Base-by-base conservation (phyloP, 1,284 basidiomycete species). In the Phylloboletellus chloephorus region DNA sequence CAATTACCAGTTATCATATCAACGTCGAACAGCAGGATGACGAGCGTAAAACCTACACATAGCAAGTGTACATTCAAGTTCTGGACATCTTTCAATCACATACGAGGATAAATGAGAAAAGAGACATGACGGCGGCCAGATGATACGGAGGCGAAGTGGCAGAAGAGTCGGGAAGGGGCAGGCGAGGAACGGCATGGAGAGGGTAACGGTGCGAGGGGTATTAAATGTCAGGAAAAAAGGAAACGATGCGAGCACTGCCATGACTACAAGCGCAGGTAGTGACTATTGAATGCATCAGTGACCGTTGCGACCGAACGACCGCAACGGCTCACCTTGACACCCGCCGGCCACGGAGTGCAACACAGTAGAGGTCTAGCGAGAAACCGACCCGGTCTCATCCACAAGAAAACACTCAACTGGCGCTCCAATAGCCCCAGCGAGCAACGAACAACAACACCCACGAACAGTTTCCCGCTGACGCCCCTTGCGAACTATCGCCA, bases 401-500 rank as follows among this genome's bases (percentile, higher is more conserved):
- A 38, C 24, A 28, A 41, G 24, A 41, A 34, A 30, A 39, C 8
- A 29, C 4, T 28, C 34, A 29, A 41, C 34, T 34, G 35, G 33
- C 10, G 22, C 44, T 30, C 17, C 23, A 38, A 25, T 12, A 16
- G 31, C 23, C 37, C 25, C 20, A 26, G 29, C 31, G n/a, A 31
- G 16, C 10, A 36, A 20, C 24, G n/a, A 30, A 39, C 33, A 26
- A 34, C 16, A 41, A 39, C 38, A 28, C 26, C 31, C 21, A 37
- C 39, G 24, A 43, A 42, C 25, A 15, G 20, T 22, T 35, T 41
- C 45, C 29, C 40, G 29, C 37, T 11, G 19, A 19, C 8, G 13
- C 20, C 46, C 20, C 25, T 34, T 30, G 35, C 16, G 42, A 23
- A 39, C 40, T 54, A 61, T 12, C 49, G 57, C 50, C 58, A 61